Base-by-base conservation (phyloP, 2,329 filamentous ascomycete species). In the Alternaria sp. region DNA sequence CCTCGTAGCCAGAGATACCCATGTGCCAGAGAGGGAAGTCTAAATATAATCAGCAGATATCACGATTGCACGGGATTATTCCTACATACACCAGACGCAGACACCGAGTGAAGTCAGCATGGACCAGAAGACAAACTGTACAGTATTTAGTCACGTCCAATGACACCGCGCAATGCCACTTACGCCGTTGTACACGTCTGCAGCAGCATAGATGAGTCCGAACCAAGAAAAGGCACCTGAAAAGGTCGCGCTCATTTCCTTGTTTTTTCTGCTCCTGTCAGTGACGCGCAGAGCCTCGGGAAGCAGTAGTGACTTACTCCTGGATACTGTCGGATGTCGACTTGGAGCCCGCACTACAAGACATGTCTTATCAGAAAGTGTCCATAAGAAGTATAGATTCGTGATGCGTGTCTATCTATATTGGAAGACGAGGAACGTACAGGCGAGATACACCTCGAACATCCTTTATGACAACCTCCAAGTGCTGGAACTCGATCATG, bases 1-100 rank as follows among this genome's bases (percentile, higher is more conserved):
- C 91, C 82, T 99, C 96, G 77, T 96, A 99, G 66, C 96, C 96
- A 5, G 95, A 98, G 64, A 99, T 96, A 26, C 96, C 96, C 96
- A 99, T 99, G 79, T 97, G 89, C 96, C 96, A 99, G 11, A 99
- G 87, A 14, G 96, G 96, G 79, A 99, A 99, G 81, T 96, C 91
- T 93, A 66, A 3, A 21, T 10, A 3, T 37, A 15, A 61, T 78
- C 53, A 77, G 74, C 28, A 25, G 12, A 58, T 15, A 11, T 30
- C 18, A 11, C 20, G n/a, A 5, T 15, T 25, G 7, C 43, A 15
- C 21, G 14, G 21, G 8, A 18, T 10, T 12, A 10, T 14, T 53
- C 37, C 5, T 15, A 87, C 91, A 87, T 88, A 93, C 91, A 99
- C 96, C 96, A 99, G 47, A 99, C 91, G 45, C 92, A 86, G 47